Base-by-base conservation (phyloP, 1,284 basidiomycete species). In the Ceratobasidium sp. region DNA sequence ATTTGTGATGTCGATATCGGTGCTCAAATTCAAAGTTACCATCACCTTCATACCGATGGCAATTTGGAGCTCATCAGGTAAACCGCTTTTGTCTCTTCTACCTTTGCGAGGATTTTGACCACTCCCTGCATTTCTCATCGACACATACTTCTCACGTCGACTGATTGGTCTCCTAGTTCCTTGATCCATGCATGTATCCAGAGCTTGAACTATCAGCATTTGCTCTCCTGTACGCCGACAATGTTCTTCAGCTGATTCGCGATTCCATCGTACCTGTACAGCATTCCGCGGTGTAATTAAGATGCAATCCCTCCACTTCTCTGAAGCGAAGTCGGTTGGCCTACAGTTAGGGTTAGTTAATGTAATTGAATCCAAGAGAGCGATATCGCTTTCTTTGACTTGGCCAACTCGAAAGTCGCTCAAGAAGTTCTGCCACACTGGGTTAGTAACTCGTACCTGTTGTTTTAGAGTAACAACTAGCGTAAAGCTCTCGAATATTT, bases 391-490 rank as follows among this genome's bases (percentile, higher is more conserved):
- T 19, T 81, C 76, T 19, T 79, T 51, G 0, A 84, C 79, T 1
- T 61, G 51, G 0, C 85, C 83, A 13, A 78, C 34, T 11, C 83
- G 81, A 17, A 85, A 65, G 54, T 82, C 79, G 0, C 77, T 66
- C 0, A 87, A 78, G 44, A 87, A 83, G 9, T 81, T 79, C 2
- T n/a, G 77, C 86, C 86, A 87, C 0, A 56, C 76, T 2, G 64
- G 15, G 75, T 86, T 85, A 0, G 65, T 79, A 0, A 85, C 81
- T 0, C 82, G 80, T 59, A 83, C 80, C 76, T 87, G 86, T 73
- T 86, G 80, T 19, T 78, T 78, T n/a, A 87, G 78, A 1, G 82
- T 78, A 0, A 87, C 82, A 0, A 86, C 84, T 0, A 80, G 84
- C 0, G 56, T 75, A 76, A 87, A 86, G 70, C 82, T 78, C 67